Evolutionary conservation across 768 basidiomycete genomes (phyloP).

Genomic region (Xerocomellus intermedius): DNA sequence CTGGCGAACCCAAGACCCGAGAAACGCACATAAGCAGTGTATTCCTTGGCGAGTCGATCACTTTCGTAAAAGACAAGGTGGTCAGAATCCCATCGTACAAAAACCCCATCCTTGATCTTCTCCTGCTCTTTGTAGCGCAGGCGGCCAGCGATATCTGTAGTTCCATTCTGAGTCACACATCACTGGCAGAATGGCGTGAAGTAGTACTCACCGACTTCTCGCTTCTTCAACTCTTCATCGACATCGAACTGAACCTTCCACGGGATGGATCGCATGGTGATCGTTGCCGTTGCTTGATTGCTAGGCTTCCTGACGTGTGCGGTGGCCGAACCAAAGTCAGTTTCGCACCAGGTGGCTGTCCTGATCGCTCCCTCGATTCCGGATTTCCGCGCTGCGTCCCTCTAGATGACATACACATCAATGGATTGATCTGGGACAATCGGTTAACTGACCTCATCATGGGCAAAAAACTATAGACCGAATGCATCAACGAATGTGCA

Average conservation of each 20-base stretch:
- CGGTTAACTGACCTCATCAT: neutral
- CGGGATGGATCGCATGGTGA: neutral
- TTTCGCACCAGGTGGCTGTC: neutral
- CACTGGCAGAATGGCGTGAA: neutral
- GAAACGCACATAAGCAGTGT: too few species aligned
- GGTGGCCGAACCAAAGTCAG: neutral
- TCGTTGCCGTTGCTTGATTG: neutral
- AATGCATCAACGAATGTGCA: neutral
- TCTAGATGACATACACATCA: neutral
- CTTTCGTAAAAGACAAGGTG: neutral
- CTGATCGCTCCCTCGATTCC: neutral
- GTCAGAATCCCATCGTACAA: neutral
- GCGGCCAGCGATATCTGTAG: neutral
- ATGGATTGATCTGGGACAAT: too few species aligned
- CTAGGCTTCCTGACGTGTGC: neutral
- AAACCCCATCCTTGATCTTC: neutral
- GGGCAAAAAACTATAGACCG: neutral
- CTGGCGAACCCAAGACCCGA: too few species aligned
- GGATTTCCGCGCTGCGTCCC: neutral
- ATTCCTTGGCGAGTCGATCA: too few species aligned
- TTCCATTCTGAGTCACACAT: neutral
- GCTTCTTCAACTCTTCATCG: neutral
- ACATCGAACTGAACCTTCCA: neutral
- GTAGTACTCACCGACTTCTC: neutral
- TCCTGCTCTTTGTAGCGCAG: neutral